Percentiles rank a stretch among this genome's conserved stretches.
phyloP scores from a whole-genome alignment of 768 basidiomycete genomes.

The Pluteus cervinus region DNA sequence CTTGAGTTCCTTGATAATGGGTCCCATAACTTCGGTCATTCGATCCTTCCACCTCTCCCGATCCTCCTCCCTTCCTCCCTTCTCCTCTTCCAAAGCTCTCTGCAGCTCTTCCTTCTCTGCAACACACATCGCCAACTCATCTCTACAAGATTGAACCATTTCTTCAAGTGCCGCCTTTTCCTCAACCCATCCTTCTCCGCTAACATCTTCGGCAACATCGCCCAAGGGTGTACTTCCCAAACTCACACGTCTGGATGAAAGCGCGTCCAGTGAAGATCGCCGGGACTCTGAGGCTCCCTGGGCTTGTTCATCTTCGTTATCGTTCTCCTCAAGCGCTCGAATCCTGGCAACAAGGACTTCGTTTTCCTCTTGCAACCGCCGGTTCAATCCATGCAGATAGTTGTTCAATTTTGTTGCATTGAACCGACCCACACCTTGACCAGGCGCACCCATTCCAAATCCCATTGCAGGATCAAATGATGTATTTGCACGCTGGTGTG shows the following conservation, averaged over 20 bases:
- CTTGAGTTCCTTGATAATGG: conserved; percentile 63
- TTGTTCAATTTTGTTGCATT: conserved; percentile 82
- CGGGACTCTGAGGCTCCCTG: neutral
- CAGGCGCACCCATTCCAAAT: conserved; percentile 54
- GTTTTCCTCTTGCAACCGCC: conserved; percentile 82
- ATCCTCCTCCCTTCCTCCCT: conserved; percentile 52
- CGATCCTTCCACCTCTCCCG: conserved; percentile 66
- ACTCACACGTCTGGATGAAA: conserved; percentile 54
- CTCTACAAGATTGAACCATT: conserved; percentile 42
- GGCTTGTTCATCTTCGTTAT: conserved; percentile 18
- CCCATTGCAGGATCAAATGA: conserved; percentile 85
- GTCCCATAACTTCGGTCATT: conserved; percentile 67
- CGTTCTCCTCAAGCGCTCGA: conserved; percentile 47
- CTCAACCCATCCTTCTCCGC: conserved; percentile 63
- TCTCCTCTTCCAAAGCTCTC: conserved; percentile 47
- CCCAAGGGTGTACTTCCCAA: conserved; percentile 45
- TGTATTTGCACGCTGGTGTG: conserved; percentile 74
- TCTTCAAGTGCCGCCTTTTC: conserved; percentile 60
- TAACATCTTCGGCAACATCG: conserved; percentile 57
- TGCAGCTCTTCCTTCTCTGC: conserved; percentile 41
- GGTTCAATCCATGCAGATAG: conserved; percentile 82
- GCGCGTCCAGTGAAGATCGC: neutral
- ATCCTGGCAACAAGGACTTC: conserved; percentile 54
- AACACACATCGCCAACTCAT: conserved; percentile 38
- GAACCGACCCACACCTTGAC: conserved; percentile 69